A percentile compares a stretch with the other conserved stretches of the same genome.
These are phyloP conservation scores for Kitagawia praeruptora DNA, from an alignment of 129 eudicot genomes.

Conservation along the genomic window DNA sequence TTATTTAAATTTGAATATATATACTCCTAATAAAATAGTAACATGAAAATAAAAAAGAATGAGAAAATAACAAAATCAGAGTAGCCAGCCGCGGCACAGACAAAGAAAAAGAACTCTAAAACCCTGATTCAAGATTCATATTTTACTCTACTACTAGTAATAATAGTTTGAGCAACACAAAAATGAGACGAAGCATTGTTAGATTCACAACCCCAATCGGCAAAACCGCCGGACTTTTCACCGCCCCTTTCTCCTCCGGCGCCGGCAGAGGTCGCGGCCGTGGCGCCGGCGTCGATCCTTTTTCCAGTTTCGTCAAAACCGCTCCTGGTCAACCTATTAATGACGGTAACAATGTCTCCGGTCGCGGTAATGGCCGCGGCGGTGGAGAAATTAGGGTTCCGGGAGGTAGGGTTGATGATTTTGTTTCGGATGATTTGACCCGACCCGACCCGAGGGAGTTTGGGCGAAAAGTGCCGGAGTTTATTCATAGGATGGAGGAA, in stretches of 20 bases:
- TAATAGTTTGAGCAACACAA: background rate
- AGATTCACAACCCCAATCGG: slow-evolving; percentile 34
- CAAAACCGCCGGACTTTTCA: slow-evolving; percentile 13
- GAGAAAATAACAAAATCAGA: no score
- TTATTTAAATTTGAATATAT: no score
- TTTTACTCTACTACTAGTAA: no score
- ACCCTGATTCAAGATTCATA: background rate
- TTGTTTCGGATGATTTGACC: background rate
- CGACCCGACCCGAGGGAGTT: slow-evolving; percentile 5
- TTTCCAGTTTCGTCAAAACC: slow-evolving; percentile 6
- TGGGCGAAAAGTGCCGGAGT: slow-evolving; percentile 21
- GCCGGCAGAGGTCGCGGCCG: slow-evolving; percentile 37
- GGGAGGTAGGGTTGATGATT: background rate
- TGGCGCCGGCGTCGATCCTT: slow-evolving; percentile 49
- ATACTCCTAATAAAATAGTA: no score
- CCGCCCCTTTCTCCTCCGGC: slow-evolving; percentile 22
- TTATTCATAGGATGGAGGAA: slow-evolving; percentile 22
- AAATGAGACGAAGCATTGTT: slow-evolving; percentile 52
- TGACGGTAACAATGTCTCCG: slow-evolving; percentile 19
- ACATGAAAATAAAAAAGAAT: no score
- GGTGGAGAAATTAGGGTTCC: background rate
- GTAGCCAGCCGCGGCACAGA: no score
- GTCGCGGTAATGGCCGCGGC: slow-evolving; percentile 1
- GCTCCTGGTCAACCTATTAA: background rate
- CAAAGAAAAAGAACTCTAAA: background rate